Percentiles rank a stretch among this genome's conserved stretches.
phyloP scores from a whole-genome alignment of 495 filamentous ascomycete genomes.

The Hypoxylon fuscum region DNA sequence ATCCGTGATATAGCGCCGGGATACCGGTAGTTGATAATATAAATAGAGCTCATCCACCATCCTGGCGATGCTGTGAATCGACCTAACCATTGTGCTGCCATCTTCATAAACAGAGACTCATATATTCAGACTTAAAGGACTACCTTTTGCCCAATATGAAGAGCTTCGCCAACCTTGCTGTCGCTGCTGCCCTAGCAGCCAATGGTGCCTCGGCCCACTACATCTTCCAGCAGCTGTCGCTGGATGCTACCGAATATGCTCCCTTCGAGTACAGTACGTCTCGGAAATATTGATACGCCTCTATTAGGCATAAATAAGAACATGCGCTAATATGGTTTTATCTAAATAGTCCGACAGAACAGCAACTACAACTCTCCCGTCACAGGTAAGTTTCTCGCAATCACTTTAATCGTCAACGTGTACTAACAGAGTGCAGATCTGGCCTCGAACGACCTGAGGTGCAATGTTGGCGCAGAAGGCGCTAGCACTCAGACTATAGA shows the following conservation, averaged over 20 bases:
- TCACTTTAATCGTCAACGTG: not conserved
- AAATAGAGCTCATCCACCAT: constrained; percentile 16
- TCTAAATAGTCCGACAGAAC: constrained; percentile 52
- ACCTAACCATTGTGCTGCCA: constrained; percentile 5
- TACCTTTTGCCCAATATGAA: constrained; percentile 31
- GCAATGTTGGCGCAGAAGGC: constrained; percentile 61
- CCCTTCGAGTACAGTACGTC: constrained; percentile 43
- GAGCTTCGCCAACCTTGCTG: constrained; percentile 39
- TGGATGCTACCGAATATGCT: constrained; percentile 32
- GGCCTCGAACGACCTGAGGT: constrained; percentile 56
- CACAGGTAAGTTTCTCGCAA: constrained; percentile 41
- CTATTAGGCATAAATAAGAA: not conserved
- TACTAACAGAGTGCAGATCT: constrained; percentile 43
- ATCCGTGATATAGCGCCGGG: constrained; percentile 13
- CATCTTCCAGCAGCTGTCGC: constrained; percentile 43
- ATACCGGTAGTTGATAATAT: constrained; percentile 27
- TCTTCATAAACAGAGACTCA: too few relatives aligned
- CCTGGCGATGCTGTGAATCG: constrained; percentile 16
- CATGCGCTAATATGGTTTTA: constrained; percentile 8
- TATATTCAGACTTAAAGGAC: constrained; percentile 8
- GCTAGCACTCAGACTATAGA: constrained; percentile 47
- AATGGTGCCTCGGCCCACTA: constrained; percentile 43
- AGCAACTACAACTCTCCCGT: constrained; percentile 63
- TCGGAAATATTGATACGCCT: not conserved
- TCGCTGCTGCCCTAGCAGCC: constrained; percentile 35